Percentiles rank a stretch among this genome's conserved stretches.
phyloP scores from a whole-genome alignment of 495 filamentous ascomycete species.

The Xylaria palmicola region DNA sequence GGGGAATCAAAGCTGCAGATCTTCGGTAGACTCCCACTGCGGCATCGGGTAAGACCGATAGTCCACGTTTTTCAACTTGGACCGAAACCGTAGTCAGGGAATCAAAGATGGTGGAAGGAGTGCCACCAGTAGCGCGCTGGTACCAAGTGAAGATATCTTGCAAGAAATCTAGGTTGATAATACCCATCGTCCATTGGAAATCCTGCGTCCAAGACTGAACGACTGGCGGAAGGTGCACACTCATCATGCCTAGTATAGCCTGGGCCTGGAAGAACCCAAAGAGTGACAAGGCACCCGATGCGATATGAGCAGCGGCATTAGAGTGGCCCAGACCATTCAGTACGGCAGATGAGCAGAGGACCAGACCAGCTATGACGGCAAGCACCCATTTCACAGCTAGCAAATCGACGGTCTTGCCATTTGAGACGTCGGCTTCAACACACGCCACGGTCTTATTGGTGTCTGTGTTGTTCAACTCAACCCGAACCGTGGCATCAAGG shows the following conservation, averaged over 20 bases:
- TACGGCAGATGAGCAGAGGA: constrained; percentile 78
- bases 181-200: constrained; percentile 98
- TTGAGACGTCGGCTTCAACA: constrained; percentile 84
- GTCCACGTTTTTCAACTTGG: constrained; percentile 69
- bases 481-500: constrained; percentile 81
- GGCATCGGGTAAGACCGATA: constrained; percentile 44
- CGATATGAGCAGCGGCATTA: constrained; percentile 96
- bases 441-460: constrained; percentile 70
- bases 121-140: constrained; percentile 89
- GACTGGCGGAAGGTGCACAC: constrained; percentile 83
- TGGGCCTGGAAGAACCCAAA: constrained; percentile 97
- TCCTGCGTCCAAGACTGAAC: constrained; percentile 96
- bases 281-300: constrained; percentile 86
- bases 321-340: constrained; percentile 82
- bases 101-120: constrained; percentile 75
- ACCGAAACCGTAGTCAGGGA: constrained; percentile 75
- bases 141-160: constrained; percentile 94
- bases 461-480: constrained; percentile 70
- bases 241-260: constrained; percentile 88
- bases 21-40: constrained; percentile 45
- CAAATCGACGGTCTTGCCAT: constrained; percentile 90
- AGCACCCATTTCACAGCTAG: constrained; percentile 85
- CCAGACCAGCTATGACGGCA: constrained; percentile 81
- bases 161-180: constrained; percentile 85
- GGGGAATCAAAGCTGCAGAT: constrained; percentile 47